Percentiles rank a stretch among this genome's conserved stretches.
phyloP scores from a whole-genome alignment of 2,329 filamentous ascomycete species.

The Diaporthe destruens region DNA sequence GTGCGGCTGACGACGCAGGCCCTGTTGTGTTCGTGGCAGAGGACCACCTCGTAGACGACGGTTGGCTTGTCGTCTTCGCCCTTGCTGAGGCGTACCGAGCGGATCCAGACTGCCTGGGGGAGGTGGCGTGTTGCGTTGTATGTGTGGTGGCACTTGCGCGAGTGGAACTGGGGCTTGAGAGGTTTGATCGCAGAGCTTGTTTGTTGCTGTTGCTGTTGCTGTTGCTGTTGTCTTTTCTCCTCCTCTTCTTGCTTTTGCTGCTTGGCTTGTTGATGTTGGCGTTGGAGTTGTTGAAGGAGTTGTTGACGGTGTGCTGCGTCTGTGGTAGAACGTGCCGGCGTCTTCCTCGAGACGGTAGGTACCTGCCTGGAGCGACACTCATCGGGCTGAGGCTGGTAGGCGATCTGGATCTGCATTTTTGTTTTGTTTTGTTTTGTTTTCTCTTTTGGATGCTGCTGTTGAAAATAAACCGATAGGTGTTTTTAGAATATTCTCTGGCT shows the following conservation, averaged over 20 bases:
- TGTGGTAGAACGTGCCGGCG: constrained; percentile 11
- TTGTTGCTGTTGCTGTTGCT: constrained; percentile 6
- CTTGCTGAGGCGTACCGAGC: constrained; percentile 35
- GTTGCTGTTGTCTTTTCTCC: background rate
- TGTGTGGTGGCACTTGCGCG: constrained; percentile 48
- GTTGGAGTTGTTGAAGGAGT: constrained; percentile 15
- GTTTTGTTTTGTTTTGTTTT: no score
- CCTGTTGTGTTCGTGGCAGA: constrained; percentile 50
- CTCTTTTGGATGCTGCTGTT: no score
- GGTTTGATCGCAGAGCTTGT: background rate
- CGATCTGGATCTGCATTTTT: constrained; percentile 26
- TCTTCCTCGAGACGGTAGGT: constrained; percentile 22
- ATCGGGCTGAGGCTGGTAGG: constrained; percentile 19
- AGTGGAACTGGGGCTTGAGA: constrained; percentile 49
- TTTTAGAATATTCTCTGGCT: constrained; percentile 10
- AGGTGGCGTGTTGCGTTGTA: constrained; percentile 48
- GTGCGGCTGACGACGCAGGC: constrained; percentile 50
- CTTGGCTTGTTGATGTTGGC: background rate
- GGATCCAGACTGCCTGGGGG: constrained; percentile 46
- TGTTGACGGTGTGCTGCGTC: constrained; percentile 13
- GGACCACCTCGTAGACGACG: constrained; percentile 46
- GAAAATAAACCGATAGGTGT: background rate
- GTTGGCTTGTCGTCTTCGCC: constrained; percentile 30
- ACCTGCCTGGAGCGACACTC: constrained; percentile 23
- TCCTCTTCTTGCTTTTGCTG: constrained; percentile 1